These are phyloP conservation scores for Tylopilus plumbeoviolaceoides DNA, from an alignment of 768 basidiomycete species.

Conservation along the genomic window DNA sequence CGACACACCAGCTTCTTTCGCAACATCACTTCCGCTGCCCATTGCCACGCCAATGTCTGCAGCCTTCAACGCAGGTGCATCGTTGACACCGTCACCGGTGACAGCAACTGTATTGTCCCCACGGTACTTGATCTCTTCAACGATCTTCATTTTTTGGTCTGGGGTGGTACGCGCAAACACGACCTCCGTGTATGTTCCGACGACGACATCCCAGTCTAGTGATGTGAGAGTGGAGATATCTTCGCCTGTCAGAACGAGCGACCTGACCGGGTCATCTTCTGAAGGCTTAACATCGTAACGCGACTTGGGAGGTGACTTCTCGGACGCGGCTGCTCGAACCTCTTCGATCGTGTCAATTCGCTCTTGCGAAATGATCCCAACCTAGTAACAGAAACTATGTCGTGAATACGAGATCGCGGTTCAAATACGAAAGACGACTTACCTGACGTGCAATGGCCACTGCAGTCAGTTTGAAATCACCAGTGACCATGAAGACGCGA, in stretches of 20 bases:
- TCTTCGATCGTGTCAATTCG: slow-evolving; percentile 33
- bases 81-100: slow-evolving; percentile 56
- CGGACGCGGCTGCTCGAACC: slow-evolving; percentile 17
- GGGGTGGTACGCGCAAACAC: slow-evolving; percentile 56
- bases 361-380: slow-evolving; percentile 41
- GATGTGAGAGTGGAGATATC: slow-evolving; percentile 36
- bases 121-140: slow-evolving; percentile 47
- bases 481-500: slow-evolving; percentile 55
- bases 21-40: no score
- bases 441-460: slow-evolving; percentile 48
- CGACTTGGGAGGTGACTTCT: slow-evolving; percentile 13
- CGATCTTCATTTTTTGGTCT: slow-evolving; percentile 56
- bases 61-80: no score
- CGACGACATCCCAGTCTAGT: slow-evolving; percentile 37
- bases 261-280: slow-evolving; percentile 34
- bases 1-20: no score
- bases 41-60: no score
- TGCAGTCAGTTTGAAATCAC: slow-evolving; percentile 52
- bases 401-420: background rate
- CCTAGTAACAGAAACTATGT: slow-evolving; percentile 21
- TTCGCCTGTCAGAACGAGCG: slow-evolving; percentile 43
- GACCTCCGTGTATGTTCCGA: slow-evolving; percentile 38
- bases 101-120: slow-evolving; percentile 49
- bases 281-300: slow-evolving; percentile 32
- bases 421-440: slow-evolving; percentile 6